Conservation (phyloP, 305 asterid genomes). For the Fraxinus nigra region DNA sequence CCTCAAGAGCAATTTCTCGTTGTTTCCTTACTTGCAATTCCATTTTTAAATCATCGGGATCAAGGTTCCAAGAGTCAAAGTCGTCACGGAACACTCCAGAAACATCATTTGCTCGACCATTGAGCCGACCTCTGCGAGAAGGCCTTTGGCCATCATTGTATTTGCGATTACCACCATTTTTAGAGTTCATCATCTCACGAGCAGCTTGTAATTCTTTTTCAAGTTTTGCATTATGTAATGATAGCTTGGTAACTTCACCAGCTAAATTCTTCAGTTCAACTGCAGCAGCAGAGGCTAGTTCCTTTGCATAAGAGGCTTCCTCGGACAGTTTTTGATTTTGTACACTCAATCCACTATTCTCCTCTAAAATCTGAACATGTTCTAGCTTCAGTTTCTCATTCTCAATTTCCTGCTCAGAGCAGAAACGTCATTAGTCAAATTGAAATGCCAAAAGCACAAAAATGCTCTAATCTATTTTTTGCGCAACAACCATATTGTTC, state of each 20-base stretch:
- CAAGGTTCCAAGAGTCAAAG: conserved; percentile 73
- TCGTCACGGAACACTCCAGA: conserved; percentile 58
- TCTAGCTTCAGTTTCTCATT: conserved; percentile 81
- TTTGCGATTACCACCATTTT: conserved; percentile 57
- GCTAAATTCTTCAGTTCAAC: conserved; percentile 90
- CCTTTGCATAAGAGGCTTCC: conserved; percentile 97
- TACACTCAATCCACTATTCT: conserved; percentile 78
- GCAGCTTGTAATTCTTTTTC: conserved; percentile 76
- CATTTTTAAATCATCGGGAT: conserved; percentile 72
- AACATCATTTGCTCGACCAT: conserved; percentile 56
- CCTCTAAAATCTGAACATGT: conserved; percentile 69
- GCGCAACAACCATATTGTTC: neutral
- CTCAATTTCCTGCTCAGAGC: conserved; percentile 66
- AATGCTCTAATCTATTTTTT: neutral
- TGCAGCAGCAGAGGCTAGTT: conserved; percentile 98
- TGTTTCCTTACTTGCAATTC: conserved; percentile 90
- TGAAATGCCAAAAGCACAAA: conserved; percentile 10
- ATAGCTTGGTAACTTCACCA: conserved; percentile 90
- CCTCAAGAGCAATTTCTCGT: conserved; percentile 79
- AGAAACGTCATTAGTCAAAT: conserved; percentile 16
- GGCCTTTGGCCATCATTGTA: conserved; percentile 49
- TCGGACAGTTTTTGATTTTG: conserved; percentile 86
- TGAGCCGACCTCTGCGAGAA: conserved; percentile 54
- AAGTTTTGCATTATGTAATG: conserved; percentile 69
- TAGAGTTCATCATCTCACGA: conserved; percentile 55